Base-by-base conservation (phyloP, 331 rosid species). In the Acacia concinna region DNA sequence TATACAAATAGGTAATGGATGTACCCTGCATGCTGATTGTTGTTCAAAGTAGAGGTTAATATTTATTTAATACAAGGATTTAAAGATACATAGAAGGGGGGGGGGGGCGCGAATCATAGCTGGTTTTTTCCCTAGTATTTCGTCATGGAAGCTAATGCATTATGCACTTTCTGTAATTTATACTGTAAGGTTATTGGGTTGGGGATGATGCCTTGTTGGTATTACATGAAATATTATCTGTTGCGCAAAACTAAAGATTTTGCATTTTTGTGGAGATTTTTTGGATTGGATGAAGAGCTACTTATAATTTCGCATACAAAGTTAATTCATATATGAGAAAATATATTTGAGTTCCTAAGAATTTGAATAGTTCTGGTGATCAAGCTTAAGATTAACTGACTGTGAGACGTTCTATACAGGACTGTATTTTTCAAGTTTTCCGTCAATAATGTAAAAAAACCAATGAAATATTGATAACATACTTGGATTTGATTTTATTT, bases 11-110 rank as follows among this genome's bases (percentile, higher is more conserved):
- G 63, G 67, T 70, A 25, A 23, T 23, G 74, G 60, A 27, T 27
- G 18, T 75, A 54, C 64, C 67, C 21, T 73, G 44, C 56, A 62
- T 80, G 15, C 46, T 43, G 66, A 11, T 38, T 83, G 71, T 5
- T 46, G 73, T 38, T 31, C 41, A 17, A 17, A 78, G 37, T 63
- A 37, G 28, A 57, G 18, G 44, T 34, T 79, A 34, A 17, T 71
- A 70, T 56, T 25, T 27, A 31, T 25, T 57, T 75, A 27, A 15
- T 65, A n/a, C 38, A 31, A 11, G 23, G 76, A 68, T 32, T 27
- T 8, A 14, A 52, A 41, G 37, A 17, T 65, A 30, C 25, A 27
- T 20, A 20, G 18, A 44, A 6, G 14, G 14, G 4, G 6, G 20
- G 1, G 0, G 51, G 20, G 3, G 20, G 6, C n/a, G 20, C 3